These are phyloP conservation scores for Mortierella sp. DNA, from an alignment of 371 early-diverging fungal genomes.

Conservation along the genomic window DNA sequence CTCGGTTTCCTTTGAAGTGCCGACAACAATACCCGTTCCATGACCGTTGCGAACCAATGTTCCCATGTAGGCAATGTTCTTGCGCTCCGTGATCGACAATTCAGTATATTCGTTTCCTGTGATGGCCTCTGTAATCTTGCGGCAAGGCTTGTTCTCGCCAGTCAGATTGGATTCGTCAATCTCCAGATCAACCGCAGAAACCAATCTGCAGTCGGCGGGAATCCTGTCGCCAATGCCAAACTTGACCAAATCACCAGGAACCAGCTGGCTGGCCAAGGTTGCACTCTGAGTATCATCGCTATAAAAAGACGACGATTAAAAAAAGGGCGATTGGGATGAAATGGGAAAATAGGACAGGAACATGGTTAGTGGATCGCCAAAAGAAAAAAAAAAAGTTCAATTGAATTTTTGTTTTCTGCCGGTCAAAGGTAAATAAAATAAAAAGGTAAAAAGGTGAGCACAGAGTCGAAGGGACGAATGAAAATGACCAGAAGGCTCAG, in stretches of 20 bases:
- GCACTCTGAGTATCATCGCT: constrained; percentile 74
- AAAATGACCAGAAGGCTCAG: neutral
- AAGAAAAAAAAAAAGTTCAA: constrained; percentile 27
- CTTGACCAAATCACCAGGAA: constrained; percentile 88
- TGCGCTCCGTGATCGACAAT: constrained; percentile 80
- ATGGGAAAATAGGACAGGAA: neutral
- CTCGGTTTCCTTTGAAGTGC: constrained; percentile 89
- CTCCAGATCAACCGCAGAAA: constrained; percentile 82
- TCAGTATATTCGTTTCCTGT: constrained; percentile 62
- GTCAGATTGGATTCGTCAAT: constrained; percentile 93
- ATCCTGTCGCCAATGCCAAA: constrained; percentile 91
- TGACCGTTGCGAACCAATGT: constrained; percentile 87
- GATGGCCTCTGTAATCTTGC: constrained; percentile 76
- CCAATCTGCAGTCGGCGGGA: constrained; percentile 88
- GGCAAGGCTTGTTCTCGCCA: constrained; percentile 88
- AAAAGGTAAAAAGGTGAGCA: neutral
- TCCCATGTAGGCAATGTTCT: constrained; percentile 93
- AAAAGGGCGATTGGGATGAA: constrained; percentile 13
- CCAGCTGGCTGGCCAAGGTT: constrained; percentile 80
- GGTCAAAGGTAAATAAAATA: constrained; percentile 1
- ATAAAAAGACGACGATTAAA: neutral
- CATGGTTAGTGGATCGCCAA: constrained; percentile 15
- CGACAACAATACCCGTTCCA: constrained; percentile 88
- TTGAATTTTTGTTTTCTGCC: neutral
- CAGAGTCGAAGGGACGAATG: constrained; percentile 4